A percentile compares a stretch with the other conserved stretches of the same genome.
phyloP scores from a whole-genome alignment of 2,329 filamentous ascomycete genomes.

The Colletotrichum incanum region DNA sequence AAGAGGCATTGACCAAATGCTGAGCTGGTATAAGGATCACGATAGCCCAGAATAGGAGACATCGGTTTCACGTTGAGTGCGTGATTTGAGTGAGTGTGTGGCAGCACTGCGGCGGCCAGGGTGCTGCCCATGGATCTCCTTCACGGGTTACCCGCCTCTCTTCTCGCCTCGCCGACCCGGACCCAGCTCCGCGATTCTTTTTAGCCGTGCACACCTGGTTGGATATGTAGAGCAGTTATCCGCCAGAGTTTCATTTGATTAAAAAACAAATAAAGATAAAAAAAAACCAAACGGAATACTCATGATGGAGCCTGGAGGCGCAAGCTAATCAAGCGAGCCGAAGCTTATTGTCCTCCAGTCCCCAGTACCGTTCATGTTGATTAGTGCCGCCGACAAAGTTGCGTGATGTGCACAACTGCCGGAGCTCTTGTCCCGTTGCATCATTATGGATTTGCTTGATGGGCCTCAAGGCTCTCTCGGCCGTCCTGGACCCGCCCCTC shows the following conservation, averaged over 20 bases:
- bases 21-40: conserved; percentile 12
- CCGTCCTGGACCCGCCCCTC: neutral
- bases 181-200: conserved; percentile 3
- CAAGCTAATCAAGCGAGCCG: neutral
- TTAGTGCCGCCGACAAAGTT: neutral
- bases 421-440: neutral
- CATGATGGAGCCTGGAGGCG: neutral
- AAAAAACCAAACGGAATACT: neutral
- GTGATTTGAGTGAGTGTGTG: neutral
- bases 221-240: neutral
- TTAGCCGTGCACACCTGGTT: neutral
- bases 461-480: neutral
- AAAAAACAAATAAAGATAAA: neutral
- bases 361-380: neutral
- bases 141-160: neutral
- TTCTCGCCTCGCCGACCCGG: neutral
- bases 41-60: conserved; percentile 32
- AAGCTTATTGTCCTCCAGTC: conserved; percentile 4
- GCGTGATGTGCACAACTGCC: conserved; percentile 7
- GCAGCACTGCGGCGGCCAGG: neutral
- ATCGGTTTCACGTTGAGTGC: conserved; percentile 26
- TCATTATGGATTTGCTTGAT: neutral
- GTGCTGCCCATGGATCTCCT: neutral
- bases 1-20: conserved; percentile 6
- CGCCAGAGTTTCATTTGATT: neutral